phyloP scores from a whole-genome alignment of 2,329 filamentous ascomycete species.

The Fusarium tjaetaba region DNA sequence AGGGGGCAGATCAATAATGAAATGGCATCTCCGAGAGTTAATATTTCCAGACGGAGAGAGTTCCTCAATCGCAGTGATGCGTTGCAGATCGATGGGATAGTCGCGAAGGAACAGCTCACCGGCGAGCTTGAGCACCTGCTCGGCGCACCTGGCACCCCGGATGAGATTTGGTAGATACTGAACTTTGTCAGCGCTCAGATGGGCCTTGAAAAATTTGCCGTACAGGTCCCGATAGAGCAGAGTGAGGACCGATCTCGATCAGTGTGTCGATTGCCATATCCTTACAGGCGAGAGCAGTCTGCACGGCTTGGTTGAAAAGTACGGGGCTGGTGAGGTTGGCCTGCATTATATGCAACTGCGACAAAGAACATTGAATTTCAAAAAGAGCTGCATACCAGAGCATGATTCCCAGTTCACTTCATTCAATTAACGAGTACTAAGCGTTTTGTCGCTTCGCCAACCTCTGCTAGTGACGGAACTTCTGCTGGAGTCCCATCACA shows the following conservation, averaged over 20 bases:
- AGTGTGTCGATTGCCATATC: background rate
- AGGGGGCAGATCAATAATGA: background rate
- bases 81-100: background rate
- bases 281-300: background rate
- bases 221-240: background rate
- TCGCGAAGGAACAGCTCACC: background rate
- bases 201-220: background rate
- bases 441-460: rapidly evolving
- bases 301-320: background rate
- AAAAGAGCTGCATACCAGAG: background rate
- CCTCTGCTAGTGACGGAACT: background rate
- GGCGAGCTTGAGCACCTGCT: background rate
- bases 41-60: background rate
- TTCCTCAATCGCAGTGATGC: background rate
- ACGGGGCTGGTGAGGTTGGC: background rate
- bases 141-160: background rate
- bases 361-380: background rate
- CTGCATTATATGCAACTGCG: rapidly evolving
- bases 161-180: background rate
- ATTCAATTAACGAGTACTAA: background rate
- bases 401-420: rapidly evolving
- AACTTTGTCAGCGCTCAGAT: background rate
- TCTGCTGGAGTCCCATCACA: rapidly evolving
- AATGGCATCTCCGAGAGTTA: background rate
- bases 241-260: background rate